Conservation (phyloP, 768 basidiomycete species). For the Leccinum disarticulatum region DNA sequence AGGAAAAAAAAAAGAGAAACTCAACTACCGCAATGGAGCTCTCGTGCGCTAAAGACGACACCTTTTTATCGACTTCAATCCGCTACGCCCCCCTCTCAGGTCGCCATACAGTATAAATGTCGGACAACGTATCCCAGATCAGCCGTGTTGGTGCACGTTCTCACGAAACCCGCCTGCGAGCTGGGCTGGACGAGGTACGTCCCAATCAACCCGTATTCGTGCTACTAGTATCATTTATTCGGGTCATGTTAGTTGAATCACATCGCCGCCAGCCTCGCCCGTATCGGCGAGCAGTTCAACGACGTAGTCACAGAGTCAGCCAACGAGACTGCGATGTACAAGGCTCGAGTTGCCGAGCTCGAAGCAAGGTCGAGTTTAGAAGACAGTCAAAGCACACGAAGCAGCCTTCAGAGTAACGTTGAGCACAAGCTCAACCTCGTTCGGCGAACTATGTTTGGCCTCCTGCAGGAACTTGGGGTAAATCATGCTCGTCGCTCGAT, state of each 20-base stretch:
- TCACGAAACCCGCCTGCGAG: conserved; percentile 19
- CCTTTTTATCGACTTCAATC: background rate
- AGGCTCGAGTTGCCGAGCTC: conserved; percentile 37
- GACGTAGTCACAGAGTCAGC: conserved; percentile 18
- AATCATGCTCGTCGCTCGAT: background rate
- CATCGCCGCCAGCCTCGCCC: conserved; percentile 27
- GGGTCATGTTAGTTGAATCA: conserved; percentile 21
- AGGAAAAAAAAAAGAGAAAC: background rate
- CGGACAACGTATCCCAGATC: background rate
- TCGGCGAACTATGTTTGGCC: conserved; percentile 40
- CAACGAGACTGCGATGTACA: conserved; percentile 24
- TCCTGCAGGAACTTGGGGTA: conserved; percentile 44
- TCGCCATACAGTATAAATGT: conserved; percentile 4
- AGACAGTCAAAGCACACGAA: conserved; percentile 28
- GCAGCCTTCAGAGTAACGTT: conserved; percentile 35
- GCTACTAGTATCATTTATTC: background rate
- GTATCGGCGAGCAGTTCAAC: conserved; percentile 34
- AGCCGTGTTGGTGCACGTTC: conserved; percentile 7
- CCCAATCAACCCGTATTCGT: background rate
- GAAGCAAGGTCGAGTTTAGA: conserved; percentile 31
- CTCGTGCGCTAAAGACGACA: background rate
- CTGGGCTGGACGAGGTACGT: conserved; percentile 31
- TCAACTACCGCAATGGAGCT: conserved; percentile 9
- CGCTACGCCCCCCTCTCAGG: background rate
- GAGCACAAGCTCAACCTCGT: conserved; percentile 34